Conservation (phyloP, 2,329 filamentous ascomycete genomes). For the Talaromyces sp. region DNA sequence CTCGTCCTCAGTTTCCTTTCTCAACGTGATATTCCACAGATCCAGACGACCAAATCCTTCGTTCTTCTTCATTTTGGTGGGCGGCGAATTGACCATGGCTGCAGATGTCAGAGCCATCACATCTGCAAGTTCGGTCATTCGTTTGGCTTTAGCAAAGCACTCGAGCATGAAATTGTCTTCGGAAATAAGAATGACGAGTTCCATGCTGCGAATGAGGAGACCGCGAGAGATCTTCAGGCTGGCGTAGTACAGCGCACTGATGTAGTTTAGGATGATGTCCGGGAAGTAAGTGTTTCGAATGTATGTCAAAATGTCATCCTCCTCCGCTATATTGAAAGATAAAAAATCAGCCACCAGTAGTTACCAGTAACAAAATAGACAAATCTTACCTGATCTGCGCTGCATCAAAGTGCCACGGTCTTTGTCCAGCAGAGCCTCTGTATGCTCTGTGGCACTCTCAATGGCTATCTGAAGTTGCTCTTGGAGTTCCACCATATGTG, state of each 20-base stretch:
- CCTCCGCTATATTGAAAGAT: conserved; percentile 36
- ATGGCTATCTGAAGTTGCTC: conserved; percentile 51
- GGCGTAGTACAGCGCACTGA: conserved; percentile 72
- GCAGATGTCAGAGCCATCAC: conserved; percentile 73
- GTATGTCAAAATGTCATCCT: conserved; percentile 55
- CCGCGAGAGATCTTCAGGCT: conserved; percentile 70
- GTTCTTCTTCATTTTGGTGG: conserved; percentile 35
- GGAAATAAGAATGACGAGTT: conserved; percentile 73
- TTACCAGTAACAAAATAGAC: background rate
- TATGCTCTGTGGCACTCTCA: conserved; percentile 50
- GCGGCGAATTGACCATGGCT: conserved; percentile 53
- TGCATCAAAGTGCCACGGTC: background rate
- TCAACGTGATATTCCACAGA: conserved; percentile 34
- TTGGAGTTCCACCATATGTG: conserved; percentile 46
- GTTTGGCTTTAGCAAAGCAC: conserved; percentile 58
- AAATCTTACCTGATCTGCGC: background rate
- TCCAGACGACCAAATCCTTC: conserved; percentile 29
- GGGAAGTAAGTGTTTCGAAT: conserved; percentile 78
- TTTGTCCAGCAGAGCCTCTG: conserved; percentile 50
- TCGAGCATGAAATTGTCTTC: conserved; percentile 61
- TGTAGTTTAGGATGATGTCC: conserved; percentile 77
- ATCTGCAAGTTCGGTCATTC: conserved; percentile 71
- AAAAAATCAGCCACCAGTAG: background rate
- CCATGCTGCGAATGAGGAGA: conserved; percentile 77
- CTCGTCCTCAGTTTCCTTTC: conserved; percentile 19